Conservation (phyloP, 192 early-diverging fungal species). For the Coemansia sp. region DNA sequence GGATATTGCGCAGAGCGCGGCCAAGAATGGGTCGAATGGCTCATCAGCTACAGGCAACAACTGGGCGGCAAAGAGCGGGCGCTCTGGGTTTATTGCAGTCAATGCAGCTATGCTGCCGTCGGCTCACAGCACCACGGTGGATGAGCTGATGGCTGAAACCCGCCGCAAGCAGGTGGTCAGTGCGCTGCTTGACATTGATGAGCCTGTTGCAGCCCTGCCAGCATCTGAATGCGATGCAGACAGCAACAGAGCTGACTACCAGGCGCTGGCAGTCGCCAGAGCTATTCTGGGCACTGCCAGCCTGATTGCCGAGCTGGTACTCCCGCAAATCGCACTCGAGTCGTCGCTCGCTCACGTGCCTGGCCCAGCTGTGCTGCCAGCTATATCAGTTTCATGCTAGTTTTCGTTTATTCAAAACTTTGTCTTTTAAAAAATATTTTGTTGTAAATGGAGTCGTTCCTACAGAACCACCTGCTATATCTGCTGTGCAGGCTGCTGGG, state of each 20-base stretch:
- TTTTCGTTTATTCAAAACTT: not conserved
- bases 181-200: constrained; percentile 35
- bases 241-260: not conserved
- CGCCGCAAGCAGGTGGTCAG: constrained; percentile 34
- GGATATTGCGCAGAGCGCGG: constrained; percentile 33
- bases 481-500: constrained; percentile 44
- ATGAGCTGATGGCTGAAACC: constrained; percentile 23
- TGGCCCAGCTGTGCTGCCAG: not conserved
- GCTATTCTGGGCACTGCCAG: constrained; percentile 5
- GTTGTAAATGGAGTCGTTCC: constrained; percentile 40
- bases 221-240: not conserved
- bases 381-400: not conserved
- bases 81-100: constrained; percentile 41
- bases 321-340: constrained; percentile 38
- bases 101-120: constrained; percentile 33
- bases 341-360: constrained; percentile 24
- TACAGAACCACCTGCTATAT: constrained; percentile 52
- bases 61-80: constrained; percentile 46
- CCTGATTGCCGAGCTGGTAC: constrained; percentile 24
- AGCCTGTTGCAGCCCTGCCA: not conserved
- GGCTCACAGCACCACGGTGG: constrained; percentile 11
- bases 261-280: not conserved
- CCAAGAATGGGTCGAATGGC: constrained; percentile 17
- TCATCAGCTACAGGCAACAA: constrained; percentile 15
- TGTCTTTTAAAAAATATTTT: not conserved